Conservation (phyloP, 2,329 filamentous ascomycete genomes). For the Magnaporthiopsis rhizophila region DNA sequence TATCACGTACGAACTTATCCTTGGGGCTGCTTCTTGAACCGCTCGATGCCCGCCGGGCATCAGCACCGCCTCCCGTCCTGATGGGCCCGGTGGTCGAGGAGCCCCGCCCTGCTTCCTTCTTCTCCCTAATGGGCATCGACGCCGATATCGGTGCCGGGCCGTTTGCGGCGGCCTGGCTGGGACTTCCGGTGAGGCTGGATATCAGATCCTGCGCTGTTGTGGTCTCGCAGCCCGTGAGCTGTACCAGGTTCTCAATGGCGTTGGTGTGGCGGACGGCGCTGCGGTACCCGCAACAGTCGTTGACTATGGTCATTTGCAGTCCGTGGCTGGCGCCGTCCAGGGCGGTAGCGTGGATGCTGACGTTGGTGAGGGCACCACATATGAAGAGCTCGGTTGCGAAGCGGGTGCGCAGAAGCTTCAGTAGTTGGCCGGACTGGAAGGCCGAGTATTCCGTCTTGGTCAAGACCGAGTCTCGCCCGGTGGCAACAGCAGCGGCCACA, state of each 20-base stretch:
- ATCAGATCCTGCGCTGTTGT: conserved; percentile 54
- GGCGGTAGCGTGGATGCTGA: conserved; percentile 85
- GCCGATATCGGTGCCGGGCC: background rate
- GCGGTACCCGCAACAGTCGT: conserved; percentile 82
- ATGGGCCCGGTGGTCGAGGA: background rate
- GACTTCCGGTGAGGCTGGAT: conserved; percentile 17
- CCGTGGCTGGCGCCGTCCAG: conserved; percentile 85
- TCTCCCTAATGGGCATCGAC: background rate
- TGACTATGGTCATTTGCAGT: conserved; percentile 75
- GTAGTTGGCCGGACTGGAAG: conserved; percentile 64
- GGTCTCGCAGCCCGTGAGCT: conserved; percentile 66
- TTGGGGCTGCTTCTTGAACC: background rate
- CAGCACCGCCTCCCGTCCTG: background rate
- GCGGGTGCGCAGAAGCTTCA: conserved; percentile 71
- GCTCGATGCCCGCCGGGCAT: background rate
- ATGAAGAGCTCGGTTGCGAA: conserved; percentile 86
- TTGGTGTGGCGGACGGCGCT: conserved; percentile 59
- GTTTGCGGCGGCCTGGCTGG: conserved; percentile 8
- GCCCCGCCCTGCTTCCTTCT: background rate
- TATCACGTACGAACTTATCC: conserved; percentile 16
- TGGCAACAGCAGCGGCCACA: conserved; percentile 36
- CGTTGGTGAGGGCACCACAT: conserved; percentile 77
- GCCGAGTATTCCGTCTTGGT: conserved; percentile 83
- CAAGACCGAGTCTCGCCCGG: conserved; percentile 38
- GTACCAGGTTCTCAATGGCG: conserved; percentile 62